phyloP scores from a whole-genome alignment of 2,329 filamentous ascomycete species.

The Orbilia blumenaviensis region DNA sequence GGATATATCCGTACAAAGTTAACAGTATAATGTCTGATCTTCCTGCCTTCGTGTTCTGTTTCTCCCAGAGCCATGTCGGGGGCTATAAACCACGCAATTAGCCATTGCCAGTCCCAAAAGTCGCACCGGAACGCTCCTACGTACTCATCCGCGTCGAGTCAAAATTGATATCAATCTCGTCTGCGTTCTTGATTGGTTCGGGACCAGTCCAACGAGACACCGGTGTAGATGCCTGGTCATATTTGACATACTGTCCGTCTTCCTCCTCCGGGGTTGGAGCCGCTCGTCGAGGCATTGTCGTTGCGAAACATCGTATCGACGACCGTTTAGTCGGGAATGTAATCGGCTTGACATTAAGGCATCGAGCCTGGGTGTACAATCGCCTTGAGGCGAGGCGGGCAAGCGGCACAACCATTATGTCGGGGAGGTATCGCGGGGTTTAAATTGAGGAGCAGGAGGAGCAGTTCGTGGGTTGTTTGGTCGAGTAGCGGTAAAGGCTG shows the following conservation, averaged over 20 bases:
- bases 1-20: conserved; percentile 71
- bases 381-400: conserved; percentile 49
- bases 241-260: conserved; percentile 1
- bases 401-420: conserved; percentile 45
- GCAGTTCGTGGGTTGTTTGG: conserved; percentile 37
- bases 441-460: conserved; percentile 6
- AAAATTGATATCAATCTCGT: conserved; percentile 56
- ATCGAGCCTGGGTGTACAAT: conserved; percentile 31
- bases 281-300: conserved; percentile 51
- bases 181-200: conserved; percentile 19
- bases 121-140: conserved; percentile 61
- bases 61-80: conserved; percentile 58
- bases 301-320: conserved; percentile 41
- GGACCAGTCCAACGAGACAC: conserved; percentile 37
- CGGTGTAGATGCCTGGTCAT: conserved; percentile 40
- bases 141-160: conserved; percentile 61
- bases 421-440: conserved; percentile 44
- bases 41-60: conserved; percentile 70
- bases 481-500: conserved; percentile 2
- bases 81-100: conserved; percentile 61
- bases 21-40: conserved; percentile 98
- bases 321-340: conserved; percentile 19
- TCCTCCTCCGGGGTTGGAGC: conserved; percentile 2
- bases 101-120: conserved; percentile 60
- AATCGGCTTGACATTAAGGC: conserved; percentile 29